phyloP scores from a whole-genome alignment of 306 rosid genomes.

The Vigna hirtella region DNA sequence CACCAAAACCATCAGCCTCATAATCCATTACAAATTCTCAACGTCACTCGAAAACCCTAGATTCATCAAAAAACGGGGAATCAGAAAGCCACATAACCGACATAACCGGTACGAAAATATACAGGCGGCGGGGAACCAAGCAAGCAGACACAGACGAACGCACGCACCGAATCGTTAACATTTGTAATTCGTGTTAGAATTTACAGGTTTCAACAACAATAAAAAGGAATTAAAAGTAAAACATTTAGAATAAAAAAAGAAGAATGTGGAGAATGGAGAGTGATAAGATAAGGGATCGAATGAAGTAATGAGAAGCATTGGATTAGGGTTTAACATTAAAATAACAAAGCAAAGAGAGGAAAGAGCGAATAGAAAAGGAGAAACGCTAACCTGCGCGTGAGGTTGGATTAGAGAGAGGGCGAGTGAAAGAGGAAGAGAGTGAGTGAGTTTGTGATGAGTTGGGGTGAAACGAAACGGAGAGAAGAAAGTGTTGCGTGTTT shows the following conservation, averaged over 20 bases:
- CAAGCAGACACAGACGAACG: background rate
- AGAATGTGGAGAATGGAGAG: background rate
- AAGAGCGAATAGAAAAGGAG: background rate
- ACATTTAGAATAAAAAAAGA: background rate
- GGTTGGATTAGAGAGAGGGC: conserved; percentile 29
- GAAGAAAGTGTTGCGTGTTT: background rate
- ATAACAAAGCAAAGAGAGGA: background rate
- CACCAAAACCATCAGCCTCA: conserved; percentile 54
- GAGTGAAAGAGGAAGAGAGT: background rate
- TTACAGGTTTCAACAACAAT: background rate
- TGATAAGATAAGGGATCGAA: background rate
- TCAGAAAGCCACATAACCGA: conserved; percentile 20
- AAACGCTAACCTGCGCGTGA: conserved; percentile 56
- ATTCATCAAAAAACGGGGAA: conserved; percentile 43
- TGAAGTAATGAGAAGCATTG: background rate
- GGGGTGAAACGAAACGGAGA: conserved; percentile 8
- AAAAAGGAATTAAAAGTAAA: background rate
- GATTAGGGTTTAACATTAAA: conserved; percentile 54
- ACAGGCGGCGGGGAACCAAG: background rate
- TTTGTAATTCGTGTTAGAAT: background rate
- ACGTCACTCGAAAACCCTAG: conserved; percentile 57
- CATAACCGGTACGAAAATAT: background rate
- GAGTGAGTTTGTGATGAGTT: background rate
- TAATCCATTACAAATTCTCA: conserved; percentile 59
- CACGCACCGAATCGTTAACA: background rate